phyloP scores from a whole-genome alignment of 2,329 filamentous ascomycete species.

The Cercospora sp. region DNA sequence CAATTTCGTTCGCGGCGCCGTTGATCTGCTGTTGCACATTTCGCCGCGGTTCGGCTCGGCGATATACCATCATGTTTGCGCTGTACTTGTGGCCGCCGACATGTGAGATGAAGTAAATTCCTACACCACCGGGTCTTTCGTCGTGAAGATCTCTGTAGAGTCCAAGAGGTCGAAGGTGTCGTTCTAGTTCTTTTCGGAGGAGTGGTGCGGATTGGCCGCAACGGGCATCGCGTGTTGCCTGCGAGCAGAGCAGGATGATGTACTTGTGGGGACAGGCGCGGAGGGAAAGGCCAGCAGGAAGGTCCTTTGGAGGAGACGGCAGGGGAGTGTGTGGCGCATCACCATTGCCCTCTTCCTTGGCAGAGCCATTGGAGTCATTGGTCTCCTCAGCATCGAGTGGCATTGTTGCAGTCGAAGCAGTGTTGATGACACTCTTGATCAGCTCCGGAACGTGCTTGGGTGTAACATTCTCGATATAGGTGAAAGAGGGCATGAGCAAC shows the following conservation, averaged over 20 bases:
- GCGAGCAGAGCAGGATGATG: constrained; percentile 89
- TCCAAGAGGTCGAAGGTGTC: constrained; percentile 80
- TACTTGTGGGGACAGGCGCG: constrained; percentile 77
- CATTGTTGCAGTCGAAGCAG: constrained; percentile 70
- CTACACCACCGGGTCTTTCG: constrained; percentile 84
- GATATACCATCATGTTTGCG: constrained; percentile 91
- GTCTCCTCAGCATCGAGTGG: constrained; percentile 48
- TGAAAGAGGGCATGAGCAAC: constrained; percentile 82
- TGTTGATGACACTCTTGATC: constrained; percentile 68
- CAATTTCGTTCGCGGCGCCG: constrained; percentile 44
- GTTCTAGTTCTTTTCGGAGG: constrained; percentile 82
- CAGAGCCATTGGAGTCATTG: constrained; percentile 10
- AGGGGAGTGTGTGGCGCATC: constrained; percentile 19
- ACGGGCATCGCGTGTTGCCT: constrained; percentile 88
- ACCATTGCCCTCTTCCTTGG: constrained; percentile 16
- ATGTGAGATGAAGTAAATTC: constrained; percentile 94
- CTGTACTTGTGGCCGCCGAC: constrained; percentile 96
- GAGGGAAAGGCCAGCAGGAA: constrained; percentile 50
- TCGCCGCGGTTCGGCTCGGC: constrained; percentile 50
- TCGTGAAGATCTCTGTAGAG: constrained; percentile 86
- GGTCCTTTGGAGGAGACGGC: constrained; percentile 22
- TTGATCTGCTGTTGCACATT: constrained; percentile 34
- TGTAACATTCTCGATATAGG: constrained; percentile 78
- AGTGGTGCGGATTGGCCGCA: constrained; percentile 93
- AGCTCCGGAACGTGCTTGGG: constrained; percentile 71